Evolutionary conservation across 148 eudicot species (phyloP).

Genomic region (Diospyros lotus): DNA sequence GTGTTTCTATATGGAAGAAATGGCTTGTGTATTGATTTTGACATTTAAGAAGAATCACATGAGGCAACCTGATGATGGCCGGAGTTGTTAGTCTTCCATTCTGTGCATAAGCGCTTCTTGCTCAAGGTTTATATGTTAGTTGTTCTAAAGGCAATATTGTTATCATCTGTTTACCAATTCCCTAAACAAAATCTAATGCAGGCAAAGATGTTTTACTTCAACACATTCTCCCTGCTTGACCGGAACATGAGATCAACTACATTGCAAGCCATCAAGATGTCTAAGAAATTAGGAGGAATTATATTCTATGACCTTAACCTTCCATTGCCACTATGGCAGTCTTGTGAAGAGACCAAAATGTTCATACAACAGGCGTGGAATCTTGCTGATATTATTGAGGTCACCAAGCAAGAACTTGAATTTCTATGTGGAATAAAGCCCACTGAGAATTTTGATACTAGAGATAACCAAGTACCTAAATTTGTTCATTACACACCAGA

Average conservation of each 20-base stretch:
- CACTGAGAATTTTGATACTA: slow-evolving; percentile 68
- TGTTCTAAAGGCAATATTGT: not conserved
- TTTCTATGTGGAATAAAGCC: slow-evolving; percentile 82
- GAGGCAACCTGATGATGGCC: not conserved
- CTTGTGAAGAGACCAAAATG: slow-evolving; percentile 62
- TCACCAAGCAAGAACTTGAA: slow-evolving; percentile 93
- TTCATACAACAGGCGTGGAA: slow-evolving; percentile 50
- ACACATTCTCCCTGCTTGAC: slow-evolving; percentile 75
- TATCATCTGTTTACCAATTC: not conserved
- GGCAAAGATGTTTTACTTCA: slow-evolving; percentile 94
- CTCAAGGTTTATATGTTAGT: not conserved
- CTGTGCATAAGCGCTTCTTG: not conserved
- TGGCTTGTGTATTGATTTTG: not conserved
- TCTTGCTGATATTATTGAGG: slow-evolving; percentile 80
- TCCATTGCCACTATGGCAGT: slow-evolving; percentile 76
- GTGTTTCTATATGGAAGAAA: not conserved
- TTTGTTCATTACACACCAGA: slow-evolving; percentile 70
- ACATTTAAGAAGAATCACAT: not conserved
- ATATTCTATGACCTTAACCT: slow-evolving; percentile 78
- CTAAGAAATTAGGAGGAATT: slow-evolving; percentile 70
- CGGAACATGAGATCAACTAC: slow-evolving; percentile 69
- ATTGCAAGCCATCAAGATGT: slow-evolving; percentile 58
- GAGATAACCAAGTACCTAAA: slow-evolving; percentile 51
- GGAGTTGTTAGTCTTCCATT: no score
- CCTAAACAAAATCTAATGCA: slow-evolving; percentile 28